phyloP scores from a whole-genome alignment of 768 basidiomycete species.

The Trametes cingulata region DNA sequence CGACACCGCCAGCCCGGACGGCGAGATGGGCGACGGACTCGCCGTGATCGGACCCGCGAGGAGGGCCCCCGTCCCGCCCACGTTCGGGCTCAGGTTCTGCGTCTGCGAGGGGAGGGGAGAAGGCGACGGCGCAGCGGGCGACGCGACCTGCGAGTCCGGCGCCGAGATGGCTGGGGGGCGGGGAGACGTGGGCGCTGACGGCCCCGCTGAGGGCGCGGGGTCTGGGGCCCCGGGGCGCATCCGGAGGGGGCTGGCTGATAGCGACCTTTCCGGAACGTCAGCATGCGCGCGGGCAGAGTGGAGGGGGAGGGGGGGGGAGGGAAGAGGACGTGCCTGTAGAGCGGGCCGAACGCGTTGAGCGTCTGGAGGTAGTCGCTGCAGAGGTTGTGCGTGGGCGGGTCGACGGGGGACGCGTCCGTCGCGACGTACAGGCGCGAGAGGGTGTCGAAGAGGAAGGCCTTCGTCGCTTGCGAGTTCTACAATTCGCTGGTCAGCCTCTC shows the following conservation, averaged over 20 bases:
- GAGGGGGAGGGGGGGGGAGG: background rate
- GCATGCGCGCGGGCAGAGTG: background rate
- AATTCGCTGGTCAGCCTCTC: background rate
- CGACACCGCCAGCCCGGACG: too few relatives aligned
- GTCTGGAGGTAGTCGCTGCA: slow-evolving; percentile 91
- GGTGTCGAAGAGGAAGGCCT: slow-evolving; percentile 91
- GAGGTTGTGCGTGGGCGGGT: slow-evolving; percentile 82
- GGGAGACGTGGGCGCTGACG: slow-evolving; percentile 5
- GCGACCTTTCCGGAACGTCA: slow-evolving; percentile 3
- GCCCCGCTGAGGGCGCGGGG: background rate
- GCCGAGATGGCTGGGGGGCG: background rate
- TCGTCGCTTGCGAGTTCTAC: slow-evolving; percentile 89
- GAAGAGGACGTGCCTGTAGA: slow-evolving; percentile 69
- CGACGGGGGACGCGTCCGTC: slow-evolving; percentile 90
- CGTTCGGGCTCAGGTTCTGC: background rate
- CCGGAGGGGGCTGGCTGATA: slow-evolving; percentile 24
- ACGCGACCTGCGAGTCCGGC: background rate
- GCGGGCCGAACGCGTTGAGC: slow-evolving; percentile 79
- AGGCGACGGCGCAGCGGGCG: background rate
- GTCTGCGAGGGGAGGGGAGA: background rate
- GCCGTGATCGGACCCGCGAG: slow-evolving; percentile 8
- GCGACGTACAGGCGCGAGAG: slow-evolving; percentile 87
- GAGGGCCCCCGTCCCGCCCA: background rate
- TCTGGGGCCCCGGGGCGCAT: slow-evolving; percentile 17
- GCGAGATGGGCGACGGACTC: slow-evolving; percentile 12